These are phyloP conservation scores for Wickerhamiella pararugosa DNA, from an alignment of 1,139 yeast genomes.

Conservation along the genomic window DNA sequence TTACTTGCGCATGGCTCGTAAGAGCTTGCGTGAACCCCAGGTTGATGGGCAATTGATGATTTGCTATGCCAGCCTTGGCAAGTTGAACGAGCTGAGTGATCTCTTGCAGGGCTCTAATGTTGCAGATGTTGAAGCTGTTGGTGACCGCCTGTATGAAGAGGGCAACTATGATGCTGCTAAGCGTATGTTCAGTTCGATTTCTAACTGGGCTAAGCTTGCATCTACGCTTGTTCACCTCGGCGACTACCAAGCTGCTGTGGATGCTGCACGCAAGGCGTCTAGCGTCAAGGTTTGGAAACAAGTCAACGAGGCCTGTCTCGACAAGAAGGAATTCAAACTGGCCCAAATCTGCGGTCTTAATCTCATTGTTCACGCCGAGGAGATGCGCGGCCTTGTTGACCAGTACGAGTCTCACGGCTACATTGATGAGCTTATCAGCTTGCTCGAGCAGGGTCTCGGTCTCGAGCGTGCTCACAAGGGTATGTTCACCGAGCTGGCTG, in stretches of 20 bases:
- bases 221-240: slow-evolving; percentile 83
- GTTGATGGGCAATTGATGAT: slow-evolving; percentile 86
- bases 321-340: slow-evolving; percentile 83
- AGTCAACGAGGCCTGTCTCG: slow-evolving; percentile 93
- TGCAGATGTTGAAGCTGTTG: slow-evolving; percentile 83
- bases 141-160: slow-evolving; percentile 75
- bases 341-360: slow-evolving; percentile 99
- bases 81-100: slow-evolving; percentile 66
- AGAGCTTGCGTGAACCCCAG: slow-evolving; percentile 74
- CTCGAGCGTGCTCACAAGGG: slow-evolving; percentile 99
- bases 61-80: slow-evolving; percentile 69
- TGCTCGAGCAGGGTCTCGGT: slow-evolving; percentile 91
- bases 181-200: slow-evolving; percentile 67
- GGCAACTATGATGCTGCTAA: slow-evolving; percentile 89
- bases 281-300: slow-evolving; percentile 93
- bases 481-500: slow-evolving; percentile 93
- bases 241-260: slow-evolving; percentile 95
- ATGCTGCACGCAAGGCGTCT: slow-evolving; percentile 96
- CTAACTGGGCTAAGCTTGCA: slow-evolving; percentile 91
- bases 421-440: slow-evolving; percentile 77
- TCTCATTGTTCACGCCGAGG: slow-evolving; percentile 94
- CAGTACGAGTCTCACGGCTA: slow-evolving; percentile 85
- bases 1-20: slow-evolving; percentile 88
- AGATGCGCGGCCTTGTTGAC: slow-evolving; percentile 73
- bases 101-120: slow-evolving; percentile 78